phyloP scores from a whole-genome alignment of 352 stramenopile genomes.

The Phytopythium mirpurense region DNA sequence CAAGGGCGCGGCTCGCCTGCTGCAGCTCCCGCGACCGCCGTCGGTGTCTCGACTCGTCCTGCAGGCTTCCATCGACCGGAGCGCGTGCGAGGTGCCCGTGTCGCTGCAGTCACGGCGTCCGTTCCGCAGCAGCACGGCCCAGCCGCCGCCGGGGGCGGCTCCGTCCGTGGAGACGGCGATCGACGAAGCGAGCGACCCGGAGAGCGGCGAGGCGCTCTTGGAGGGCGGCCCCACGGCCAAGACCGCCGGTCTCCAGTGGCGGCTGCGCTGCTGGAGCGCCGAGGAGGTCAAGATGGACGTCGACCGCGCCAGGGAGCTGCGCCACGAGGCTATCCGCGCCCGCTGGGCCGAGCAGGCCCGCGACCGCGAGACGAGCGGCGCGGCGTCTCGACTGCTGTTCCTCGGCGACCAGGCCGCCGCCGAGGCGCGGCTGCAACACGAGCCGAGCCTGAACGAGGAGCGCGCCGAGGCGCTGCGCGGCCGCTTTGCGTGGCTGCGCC shows the following conservation, averaged over 20 bases:
- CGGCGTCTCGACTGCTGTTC: conserved; percentile 43
- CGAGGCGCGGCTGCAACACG: conserved; percentile 26
- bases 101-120: conserved; percentile 50
- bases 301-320: conserved; percentile 47
- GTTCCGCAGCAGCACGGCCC: conserved; percentile 25
- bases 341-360: conserved; percentile 47
- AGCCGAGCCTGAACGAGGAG: conserved; percentile 38
- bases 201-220: not conserved
- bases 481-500: conserved; percentile 36
- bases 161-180: not conserved
- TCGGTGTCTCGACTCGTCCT: conserved; percentile 41
- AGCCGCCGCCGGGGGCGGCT: not conserved
- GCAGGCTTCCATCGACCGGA: conserved; percentile 55
- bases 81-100: conserved; percentile 36
- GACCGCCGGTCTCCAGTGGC: conserved; percentile 26
- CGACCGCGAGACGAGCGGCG: conserved; percentile 49
- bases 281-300: conserved; percentile 59
- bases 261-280: conserved; percentile 50
- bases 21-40: conserved; percentile 51
- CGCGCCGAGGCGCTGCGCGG: conserved; percentile 29
- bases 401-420: conserved; percentile 38
- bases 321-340: conserved; percentile 42
- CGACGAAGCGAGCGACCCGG: conserved; percentile 11
- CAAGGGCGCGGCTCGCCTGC: conserved; percentile 27
- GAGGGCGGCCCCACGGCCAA: not conserved